phyloP scores from a whole-genome alignment of 108 stramenopile genomes.

The Stephanodiscus triporus region DNA sequence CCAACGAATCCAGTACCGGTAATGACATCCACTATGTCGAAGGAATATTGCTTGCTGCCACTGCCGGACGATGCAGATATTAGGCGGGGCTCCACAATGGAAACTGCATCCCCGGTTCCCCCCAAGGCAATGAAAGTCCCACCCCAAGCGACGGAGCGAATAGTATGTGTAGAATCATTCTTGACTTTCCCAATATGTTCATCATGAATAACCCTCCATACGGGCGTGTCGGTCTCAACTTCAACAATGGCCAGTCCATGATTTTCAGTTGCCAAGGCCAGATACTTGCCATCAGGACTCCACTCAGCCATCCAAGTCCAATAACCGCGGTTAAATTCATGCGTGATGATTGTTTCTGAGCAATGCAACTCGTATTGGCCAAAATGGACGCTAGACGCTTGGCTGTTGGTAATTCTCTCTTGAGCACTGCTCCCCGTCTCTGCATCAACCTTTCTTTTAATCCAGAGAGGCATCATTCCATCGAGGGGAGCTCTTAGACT shows the following conservation, averaged over 20 bases:
- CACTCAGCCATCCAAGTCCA: conserved; percentile 66
- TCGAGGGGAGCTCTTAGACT: background rate
- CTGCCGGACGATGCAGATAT: background rate
- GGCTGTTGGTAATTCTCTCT: background rate
- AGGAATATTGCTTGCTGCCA: conserved; percentile 43
- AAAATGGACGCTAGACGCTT: conserved; percentile 9
- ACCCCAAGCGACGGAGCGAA: conserved; percentile 76
- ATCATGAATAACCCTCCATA: conserved; percentile 72
- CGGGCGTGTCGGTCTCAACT: conserved; percentile 40
- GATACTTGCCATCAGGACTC: conserved; percentile 69
- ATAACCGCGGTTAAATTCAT: conserved; percentile 33
- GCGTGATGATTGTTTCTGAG: conserved; percentile 31
- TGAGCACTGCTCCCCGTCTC: background rate
- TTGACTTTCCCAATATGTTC: conserved; percentile 35
- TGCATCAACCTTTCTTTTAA: conserved; percentile 23
- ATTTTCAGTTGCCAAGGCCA: conserved; percentile 78
- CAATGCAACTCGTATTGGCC: conserved; percentile 30
- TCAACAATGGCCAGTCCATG: conserved; percentile 70
- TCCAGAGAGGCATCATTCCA: conserved; percentile 26
- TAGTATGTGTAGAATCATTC: conserved; percentile 62
- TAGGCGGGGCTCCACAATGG: conserved; percentile 59
- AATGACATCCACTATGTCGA: conserved; percentile 60
- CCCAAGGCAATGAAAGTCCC: conserved; percentile 69
- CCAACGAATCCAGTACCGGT: conserved; percentile 67
- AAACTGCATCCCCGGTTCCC: conserved; percentile 72